Evolutionary conservation across 495 filamentous ascomycete species (phyloP).

Genomic region (Penicillium fimorum): DNA sequence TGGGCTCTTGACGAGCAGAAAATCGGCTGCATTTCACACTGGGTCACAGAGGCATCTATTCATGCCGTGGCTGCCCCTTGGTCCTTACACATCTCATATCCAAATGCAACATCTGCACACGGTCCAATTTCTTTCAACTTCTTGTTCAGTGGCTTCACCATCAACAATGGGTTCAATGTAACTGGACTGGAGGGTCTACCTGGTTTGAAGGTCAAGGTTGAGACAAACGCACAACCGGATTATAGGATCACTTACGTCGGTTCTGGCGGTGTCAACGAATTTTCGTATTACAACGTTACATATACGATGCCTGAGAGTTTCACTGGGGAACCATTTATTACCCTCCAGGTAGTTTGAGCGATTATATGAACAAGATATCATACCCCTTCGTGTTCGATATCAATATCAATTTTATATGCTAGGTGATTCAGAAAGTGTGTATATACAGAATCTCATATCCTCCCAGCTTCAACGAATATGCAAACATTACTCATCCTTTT

Average conservation of each 20-base stretch:
- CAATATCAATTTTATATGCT: not conserved
- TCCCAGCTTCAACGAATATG: not conserved
- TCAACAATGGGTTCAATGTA: constrained; percentile 21
- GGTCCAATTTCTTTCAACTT: constrained; percentile 23
- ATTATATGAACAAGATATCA: not conserved
- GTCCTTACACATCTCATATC: constrained; percentile 38
- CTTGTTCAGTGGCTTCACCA: constrained; percentile 20
- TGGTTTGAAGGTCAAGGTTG: constrained; percentile 18
- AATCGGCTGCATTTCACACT: constrained; percentile 24
- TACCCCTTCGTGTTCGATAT: not conserved
- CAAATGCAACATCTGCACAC: constrained; percentile 23
- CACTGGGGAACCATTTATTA: constrained; percentile 27
- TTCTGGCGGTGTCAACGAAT: constrained; percentile 28
- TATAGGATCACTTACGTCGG: constrained; percentile 22
- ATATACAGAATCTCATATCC: not conserved
- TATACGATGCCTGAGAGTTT: constrained; percentile 31
- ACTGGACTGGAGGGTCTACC: constrained; percentile 28
- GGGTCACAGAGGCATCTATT: constrained; percentile 32
- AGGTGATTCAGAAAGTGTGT: not conserved
- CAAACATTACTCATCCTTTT: not conserved
- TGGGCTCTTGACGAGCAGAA: constrained; percentile 32
- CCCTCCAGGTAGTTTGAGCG: constrained; percentile 22
- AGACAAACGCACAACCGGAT: constrained; percentile 14
- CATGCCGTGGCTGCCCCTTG: constrained; percentile 31
- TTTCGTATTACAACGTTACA: constrained; percentile 40